Conservation (phyloP, 257 asterid genomes). For the Fraxinus cuspidata region DNA sequence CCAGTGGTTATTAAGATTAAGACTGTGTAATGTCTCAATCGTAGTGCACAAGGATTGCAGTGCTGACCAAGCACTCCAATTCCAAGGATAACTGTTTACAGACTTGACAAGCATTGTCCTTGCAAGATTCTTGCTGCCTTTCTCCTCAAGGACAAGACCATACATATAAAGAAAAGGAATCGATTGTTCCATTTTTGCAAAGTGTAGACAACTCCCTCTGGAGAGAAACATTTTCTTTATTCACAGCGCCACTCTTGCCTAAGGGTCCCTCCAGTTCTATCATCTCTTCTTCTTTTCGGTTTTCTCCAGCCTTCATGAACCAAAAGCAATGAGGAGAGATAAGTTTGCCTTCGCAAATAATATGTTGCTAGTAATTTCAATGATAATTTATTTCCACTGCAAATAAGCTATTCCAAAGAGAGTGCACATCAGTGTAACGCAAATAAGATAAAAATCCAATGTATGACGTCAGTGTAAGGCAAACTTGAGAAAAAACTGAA, state of each 20-base stretch:
- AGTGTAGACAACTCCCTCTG: conserved; percentile 81
- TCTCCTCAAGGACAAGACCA: conserved; percentile 92
- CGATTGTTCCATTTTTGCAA: conserved; percentile 66
- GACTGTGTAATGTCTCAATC: conserved; percentile 60
- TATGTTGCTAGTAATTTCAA: neutral
- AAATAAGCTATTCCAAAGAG: neutral
- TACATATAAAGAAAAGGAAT: conserved; percentile 78
- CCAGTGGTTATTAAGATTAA: conserved; percentile 79
- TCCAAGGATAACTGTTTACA: conserved; percentile 91
- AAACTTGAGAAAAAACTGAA: neutral
- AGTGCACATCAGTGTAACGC: neutral
- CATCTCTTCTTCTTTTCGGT: conserved; percentile 89
- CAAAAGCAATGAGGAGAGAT: conserved; percentile 22
- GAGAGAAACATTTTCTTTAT: conserved; percentile 72
- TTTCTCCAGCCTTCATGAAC: conserved; percentile 85
- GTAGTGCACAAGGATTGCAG: conserved; percentile 75
- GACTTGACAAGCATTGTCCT: conserved; percentile 74
- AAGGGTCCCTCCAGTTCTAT: conserved; percentile 89
- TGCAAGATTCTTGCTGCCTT: conserved; percentile 81
- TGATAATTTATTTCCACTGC: neutral
- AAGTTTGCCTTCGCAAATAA: conserved; percentile 15
- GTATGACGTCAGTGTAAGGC: neutral
- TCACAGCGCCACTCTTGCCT: conserved; percentile 75
- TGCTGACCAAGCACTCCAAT: conserved; percentile 98
- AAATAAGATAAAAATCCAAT: neutral